phyloP scores from a whole-genome alignment of 768 basidiomycete species.

The Asterophora parasitica region DNA sequence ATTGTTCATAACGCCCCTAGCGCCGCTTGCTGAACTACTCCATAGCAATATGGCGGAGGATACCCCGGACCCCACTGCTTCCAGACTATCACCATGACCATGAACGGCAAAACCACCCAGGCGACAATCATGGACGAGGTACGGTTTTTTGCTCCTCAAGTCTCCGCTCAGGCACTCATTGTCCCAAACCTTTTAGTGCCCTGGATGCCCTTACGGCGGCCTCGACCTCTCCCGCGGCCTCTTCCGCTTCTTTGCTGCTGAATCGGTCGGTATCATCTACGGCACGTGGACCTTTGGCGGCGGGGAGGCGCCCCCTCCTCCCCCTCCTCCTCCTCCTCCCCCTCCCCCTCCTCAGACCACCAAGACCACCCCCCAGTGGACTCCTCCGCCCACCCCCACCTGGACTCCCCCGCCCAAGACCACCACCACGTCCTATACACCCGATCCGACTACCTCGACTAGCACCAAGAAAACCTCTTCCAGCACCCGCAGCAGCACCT shows the following conservation, averaged over 20 bases:
- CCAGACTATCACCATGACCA: conserved; percentile 56
- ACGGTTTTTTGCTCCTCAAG: not conserved
- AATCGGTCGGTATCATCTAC: conserved; percentile 40
- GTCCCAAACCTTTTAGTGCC: not conserved
- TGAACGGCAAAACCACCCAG: conserved; percentile 47
- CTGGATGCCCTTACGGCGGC: conserved; percentile 37
- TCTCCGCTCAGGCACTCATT: not conserved
- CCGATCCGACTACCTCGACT: conserved; percentile 24
- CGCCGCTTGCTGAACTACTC: conserved; percentile 6
- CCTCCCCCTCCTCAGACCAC: conserved; percentile 19
- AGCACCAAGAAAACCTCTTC: conserved; percentile 9
- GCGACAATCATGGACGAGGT: conserved; percentile 66
- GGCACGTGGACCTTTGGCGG: conserved; percentile 45
- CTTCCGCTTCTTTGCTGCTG: conserved; percentile 46
- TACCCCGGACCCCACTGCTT: conserved; percentile 46
- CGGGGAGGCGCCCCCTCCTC: conserved; percentile 19
- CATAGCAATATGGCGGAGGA: conserved; percentile 52
- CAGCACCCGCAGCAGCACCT: too few species aligned
- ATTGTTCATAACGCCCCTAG: not conserved
- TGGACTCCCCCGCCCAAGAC: conserved; percentile 17
- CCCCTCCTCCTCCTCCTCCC: conserved; percentile 17
- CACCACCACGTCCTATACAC: conserved; percentile 19
- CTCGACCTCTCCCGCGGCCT: conserved; percentile 56
- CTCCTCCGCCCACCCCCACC: conserved; percentile 7
- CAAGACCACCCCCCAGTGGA: conserved; percentile 14